Evolutionary conservation across 306 rosid genomes (phyloP), one percentile per base, ranked within the genome.

Genomic region (Gillenia trifoliata): DNA sequence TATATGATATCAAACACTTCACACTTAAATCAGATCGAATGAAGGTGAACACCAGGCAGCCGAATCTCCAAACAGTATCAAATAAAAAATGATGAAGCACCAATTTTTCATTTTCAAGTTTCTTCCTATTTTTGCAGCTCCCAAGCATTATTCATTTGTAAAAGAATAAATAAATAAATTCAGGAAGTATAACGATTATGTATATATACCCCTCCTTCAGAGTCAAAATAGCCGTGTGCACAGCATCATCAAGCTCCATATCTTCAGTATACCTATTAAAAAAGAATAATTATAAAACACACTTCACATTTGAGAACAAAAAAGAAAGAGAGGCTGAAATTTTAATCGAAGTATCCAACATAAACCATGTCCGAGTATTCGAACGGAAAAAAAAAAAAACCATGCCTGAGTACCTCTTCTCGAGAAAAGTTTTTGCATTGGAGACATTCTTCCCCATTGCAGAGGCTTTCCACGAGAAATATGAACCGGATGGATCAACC

Each of bases 381-480:
- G 0, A 15, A 20, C 52, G 0, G 6, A 47, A 15, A 47, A 16
- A 16, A 45, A 74, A 28, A 70, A 41, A 54, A n/a, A 62, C n/a
- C n/a, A n/a, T n/a, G 63, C 12, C 49, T 31, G 64, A 63, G 33
- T 89, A 92, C 97, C 99, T 94, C 83, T 94, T 94, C 84, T 94
- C 99, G n/a, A 94, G 94, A 79, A 92, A 94, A n/a, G 96, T 94
- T 81, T 94, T 94, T 26, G 96, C 93, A 73, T 92, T 92, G 41
- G 99, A 94, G 76, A 94, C 97, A 85, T 94, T 94, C 78, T 94
- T 94, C 73, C 99, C 99, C 99, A 92, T 92, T 64, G 97, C 99
- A 22, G 96, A 94, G 50, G 99, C 97, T 78, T 94, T 92, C 97
- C 99, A 94, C 25, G 99, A 92, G 82, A 94, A 94, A 78, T 92